A percentile compares a stretch with the other conserved stretches of the same genome.
phyloP scores from a whole-genome alignment of 306 rosid genomes.

The Carpinus fangiana region DNA sequence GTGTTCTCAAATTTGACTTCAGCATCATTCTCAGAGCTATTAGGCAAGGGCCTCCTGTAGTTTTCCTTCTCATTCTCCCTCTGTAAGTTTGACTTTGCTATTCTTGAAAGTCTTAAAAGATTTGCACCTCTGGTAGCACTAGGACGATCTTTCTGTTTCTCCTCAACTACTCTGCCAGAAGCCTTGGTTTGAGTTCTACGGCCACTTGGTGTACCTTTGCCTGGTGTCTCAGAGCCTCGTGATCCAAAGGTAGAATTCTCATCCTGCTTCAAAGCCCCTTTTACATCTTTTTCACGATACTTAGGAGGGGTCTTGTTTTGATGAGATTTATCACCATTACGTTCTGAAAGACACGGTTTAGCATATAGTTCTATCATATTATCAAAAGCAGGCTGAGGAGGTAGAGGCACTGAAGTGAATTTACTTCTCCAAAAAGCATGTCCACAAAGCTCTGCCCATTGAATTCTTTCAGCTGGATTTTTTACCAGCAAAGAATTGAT shows the following conservation, averaged over 20 bases:
- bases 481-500: constrained; percentile 82
- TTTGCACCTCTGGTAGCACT: constrained; percentile 65
- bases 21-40: constrained; percentile 65
- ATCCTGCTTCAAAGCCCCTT: constrained; percentile 63
- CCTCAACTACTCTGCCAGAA: constrained; percentile 63
- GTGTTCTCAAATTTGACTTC: constrained; percentile 95
- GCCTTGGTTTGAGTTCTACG: constrained; percentile 70
- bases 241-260: constrained; percentile 64
- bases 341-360: constrained; percentile 71
- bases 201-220: constrained; percentile 67
- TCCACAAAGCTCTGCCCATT: constrained; percentile 87
- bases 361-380: constrained; percentile 68
- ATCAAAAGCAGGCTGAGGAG: constrained; percentile 90
- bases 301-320: constrained; percentile 80
- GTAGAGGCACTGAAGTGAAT: constrained; percentile 54
- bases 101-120: constrained; percentile 87
- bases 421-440: constrained; percentile 91
- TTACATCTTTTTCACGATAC: constrained; percentile 70
- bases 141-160: constrained; percentile 61
- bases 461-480: constrained; percentile 96
- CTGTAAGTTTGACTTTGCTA: constrained; percentile 82
- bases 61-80: constrained; percentile 98
- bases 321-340: constrained; percentile 76
- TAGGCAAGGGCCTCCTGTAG: constrained; percentile 78
- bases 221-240: constrained; percentile 66